Evolutionary conservation across 495 filamentous ascomycete species (phyloP), one percentile per base, ranked within the genome.

Genomic region (Podospora conica): DNA sequence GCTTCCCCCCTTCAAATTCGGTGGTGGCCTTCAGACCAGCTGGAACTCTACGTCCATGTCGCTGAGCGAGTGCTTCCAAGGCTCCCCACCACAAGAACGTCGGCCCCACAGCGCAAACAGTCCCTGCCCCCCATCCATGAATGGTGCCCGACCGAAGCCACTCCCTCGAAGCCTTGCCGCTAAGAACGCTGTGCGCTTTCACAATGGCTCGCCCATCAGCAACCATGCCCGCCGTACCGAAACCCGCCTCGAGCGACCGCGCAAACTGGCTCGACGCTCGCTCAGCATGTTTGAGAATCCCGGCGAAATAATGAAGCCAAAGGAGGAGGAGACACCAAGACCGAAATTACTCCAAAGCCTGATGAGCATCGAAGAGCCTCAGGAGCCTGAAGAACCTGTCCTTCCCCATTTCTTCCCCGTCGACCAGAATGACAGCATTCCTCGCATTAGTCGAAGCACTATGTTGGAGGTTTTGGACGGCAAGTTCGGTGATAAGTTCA

Each of bases 271-370:
- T 68, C 87, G 95, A 28, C 86, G 95, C 60, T 96, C 94, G 53
- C 81, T 96, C 73, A 97, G 94, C 81, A 98, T 98, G 95, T 98
- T 93, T 78, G 95, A 98, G 75, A 86, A 89, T 72, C 89, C 93
- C 0, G 91, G 85, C 63, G 95, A 98, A 73, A 83, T 97, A 22
- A 89, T 96, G 75, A 88, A 90, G 74, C 79, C 80, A 23, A 85
- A 85, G 69, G 76, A 88, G 71, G 84, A 88, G 64, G 83, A 83
- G 54, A 76, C 80, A 68, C 72, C 81, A 68, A 74, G 79, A 20
- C 82, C 78, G 4, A 78, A 69, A 29, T 72, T 80, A 58, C 79
- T 93, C 29, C 84, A 90, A 70, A 86, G 90, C 22, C 87, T 93
- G 56, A 89, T 88, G 83, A 92, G 96, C 75, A 78, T 92, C 25